Evolutionary conservation across 1,284 basidiomycete species (phyloP), one percentile per base, ranked within the genome.

Genomic region (Sporisorium sorghi): DNA sequence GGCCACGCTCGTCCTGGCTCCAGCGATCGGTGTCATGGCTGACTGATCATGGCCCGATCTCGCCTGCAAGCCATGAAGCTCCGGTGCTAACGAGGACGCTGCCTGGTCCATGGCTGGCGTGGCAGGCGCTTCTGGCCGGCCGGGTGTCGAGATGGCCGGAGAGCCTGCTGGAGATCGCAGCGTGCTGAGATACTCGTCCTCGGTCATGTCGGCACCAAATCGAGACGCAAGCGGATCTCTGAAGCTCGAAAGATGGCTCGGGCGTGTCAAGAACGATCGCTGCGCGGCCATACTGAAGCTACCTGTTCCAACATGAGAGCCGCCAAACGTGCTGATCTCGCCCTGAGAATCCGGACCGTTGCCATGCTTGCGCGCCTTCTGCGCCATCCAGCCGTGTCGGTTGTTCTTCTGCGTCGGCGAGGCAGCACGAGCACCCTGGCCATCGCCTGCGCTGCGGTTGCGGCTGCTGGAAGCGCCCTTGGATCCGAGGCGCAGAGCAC

Each of bases 281-380:
- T 55, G 48, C 7, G 37, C 4, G 9, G n/a, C n/a, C 14, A 44
- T 39, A 21, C 44, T 33, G 11, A 52, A 47, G 5, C 30, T 48
- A 12, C 55, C 52, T 2, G 43, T 19, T 14, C 33, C 32, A 10
- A 46, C 4, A 24, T 55, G 48, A 10, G 28, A 26, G n/a, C 23
- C 12, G 35, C 44, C 33, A 15, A 50, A 26, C 5, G 42, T 21
- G 39, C 33, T 44, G 30, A 39, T 33, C 12, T 46, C 50, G 11
- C 12, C 28, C 1, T 70, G 66, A 14, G 49, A 40, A 14, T 46
- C 53, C 10, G 47, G 39, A 1, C 50, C 42, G 2, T 60, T 42
- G n/a, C 77, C 77, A 24, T 79, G 75, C 57, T 79, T 79, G 46
- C 66, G 58, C 9, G 76, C 77, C 19, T 71, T 77, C 48, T 75